A percentile compares a stretch with the other conserved stretches of the same genome.
Conservation (phyloP, 2,329 filamentous ascomycete genomes). For the Capronia epimyces region DNA sequence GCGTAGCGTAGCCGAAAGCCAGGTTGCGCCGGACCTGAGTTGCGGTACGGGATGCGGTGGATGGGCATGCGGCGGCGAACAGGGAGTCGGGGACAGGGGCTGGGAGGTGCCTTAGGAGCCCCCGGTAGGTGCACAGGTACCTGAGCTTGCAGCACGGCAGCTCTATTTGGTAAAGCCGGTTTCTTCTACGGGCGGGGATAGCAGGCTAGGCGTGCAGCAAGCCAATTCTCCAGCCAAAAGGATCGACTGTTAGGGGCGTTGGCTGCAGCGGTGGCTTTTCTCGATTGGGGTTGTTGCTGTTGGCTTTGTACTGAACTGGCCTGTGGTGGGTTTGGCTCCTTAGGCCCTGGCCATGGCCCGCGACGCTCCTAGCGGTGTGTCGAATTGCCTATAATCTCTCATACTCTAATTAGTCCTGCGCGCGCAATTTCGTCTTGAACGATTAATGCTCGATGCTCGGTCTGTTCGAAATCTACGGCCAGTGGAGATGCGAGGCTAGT, state of each 20-base stretch:
- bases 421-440: too few relatives aligned
- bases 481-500: too few relatives aligned
- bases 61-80: not conserved
- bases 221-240: too few relatives aligned
- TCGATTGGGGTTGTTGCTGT: slow-evolving; percentile 1
- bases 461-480: too few relatives aligned
- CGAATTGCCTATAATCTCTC: too few relatives aligned
- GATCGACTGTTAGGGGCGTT: slow-evolving; percentile 2
- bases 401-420: too few relatives aligned
- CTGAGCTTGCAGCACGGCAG: not conserved
- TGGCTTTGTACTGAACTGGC: too few relatives aligned
- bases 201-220: not conserved
- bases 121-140: not conserved
- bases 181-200: not conserved
- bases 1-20: not conserved
- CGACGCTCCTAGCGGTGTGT: too few relatives aligned
- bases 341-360: too few relatives aligned
- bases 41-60: not conserved
- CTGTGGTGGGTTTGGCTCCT: too few relatives aligned
- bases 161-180: not conserved
- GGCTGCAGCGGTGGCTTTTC: not conserved
- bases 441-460: too few relatives aligned
- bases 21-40: not conserved
- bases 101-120: not conserved
- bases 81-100: not conserved